phyloP scores from a whole-genome alignment of 2,329 filamentous ascomycete species.

The Colletotrichum brevisporum region DNA sequence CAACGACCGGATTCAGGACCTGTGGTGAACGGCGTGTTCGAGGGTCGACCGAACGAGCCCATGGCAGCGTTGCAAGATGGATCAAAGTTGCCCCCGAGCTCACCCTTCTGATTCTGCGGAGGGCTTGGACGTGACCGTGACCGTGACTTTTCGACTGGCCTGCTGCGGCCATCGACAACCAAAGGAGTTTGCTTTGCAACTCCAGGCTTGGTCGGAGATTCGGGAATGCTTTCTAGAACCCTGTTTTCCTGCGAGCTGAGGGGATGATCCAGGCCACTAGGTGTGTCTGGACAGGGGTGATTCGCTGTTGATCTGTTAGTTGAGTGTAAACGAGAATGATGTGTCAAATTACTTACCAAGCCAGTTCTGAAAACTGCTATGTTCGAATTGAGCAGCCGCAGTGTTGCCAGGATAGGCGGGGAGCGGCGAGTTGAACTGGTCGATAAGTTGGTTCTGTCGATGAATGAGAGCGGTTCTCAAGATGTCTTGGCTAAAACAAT shows the following conservation, averaged over 20 bases:
- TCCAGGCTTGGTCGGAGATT: background rate
- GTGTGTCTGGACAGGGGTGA: constrained; percentile 12
- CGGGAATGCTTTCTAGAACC: background rate
- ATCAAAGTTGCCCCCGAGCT: background rate
- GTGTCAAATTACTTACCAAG: constrained; percentile 49
- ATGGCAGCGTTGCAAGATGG: background rate
- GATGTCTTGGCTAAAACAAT: constrained; percentile 48
- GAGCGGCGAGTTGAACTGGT: background rate
- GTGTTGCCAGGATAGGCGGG: constrained; percentile 40
- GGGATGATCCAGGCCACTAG: constrained; percentile 17
- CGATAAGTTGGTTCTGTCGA: constrained; percentile 47
- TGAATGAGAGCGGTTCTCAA: constrained; percentile 51
- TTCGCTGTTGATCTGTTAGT: constrained; percentile 16
- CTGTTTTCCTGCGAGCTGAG: background rate
- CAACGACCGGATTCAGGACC: background rate
- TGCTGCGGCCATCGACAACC: constrained; percentile 8
- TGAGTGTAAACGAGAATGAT: background rate
- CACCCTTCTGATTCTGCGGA: too few relatives aligned
- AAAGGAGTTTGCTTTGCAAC: background rate
- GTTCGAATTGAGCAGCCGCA: constrained; percentile 46
- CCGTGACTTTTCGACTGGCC: background rate
- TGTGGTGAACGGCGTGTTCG: background rate
- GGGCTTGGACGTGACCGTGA: too few relatives aligned
- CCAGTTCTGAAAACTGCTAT: constrained; percentile 52
- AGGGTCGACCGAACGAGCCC: background rate